Conservation (phyloP, 2,329 filamentous ascomycete genomes). For the Calonectria pteridis region DNA sequence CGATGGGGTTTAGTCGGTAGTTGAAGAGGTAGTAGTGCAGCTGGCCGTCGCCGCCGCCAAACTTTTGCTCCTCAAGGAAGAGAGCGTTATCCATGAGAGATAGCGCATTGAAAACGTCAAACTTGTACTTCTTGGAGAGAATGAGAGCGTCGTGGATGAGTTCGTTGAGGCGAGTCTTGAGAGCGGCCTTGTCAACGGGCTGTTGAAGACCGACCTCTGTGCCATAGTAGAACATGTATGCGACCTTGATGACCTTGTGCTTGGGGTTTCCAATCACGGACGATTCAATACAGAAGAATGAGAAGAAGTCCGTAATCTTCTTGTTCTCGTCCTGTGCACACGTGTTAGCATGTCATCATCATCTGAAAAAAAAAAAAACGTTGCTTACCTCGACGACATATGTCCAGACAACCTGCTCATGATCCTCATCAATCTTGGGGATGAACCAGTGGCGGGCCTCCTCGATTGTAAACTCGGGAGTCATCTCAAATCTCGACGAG, state of each 20-base stretch:
- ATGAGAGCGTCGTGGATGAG: conserved; percentile 89
- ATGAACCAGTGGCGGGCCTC: conserved; percentile 93
- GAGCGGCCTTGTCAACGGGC: conserved; percentile 65
- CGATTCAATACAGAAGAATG: conserved; percentile 95
- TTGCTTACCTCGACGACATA: conserved; percentile 84
- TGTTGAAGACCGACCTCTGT: conserved; percentile 79
- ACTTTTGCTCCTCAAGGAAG: conserved; percentile 94
- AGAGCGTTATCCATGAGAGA: conserved; percentile 94
- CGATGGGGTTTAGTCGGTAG: conserved; percentile 88
- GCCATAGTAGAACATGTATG: conserved; percentile 98
- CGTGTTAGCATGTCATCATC: not conserved
- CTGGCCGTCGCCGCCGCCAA: conserved; percentile 93
- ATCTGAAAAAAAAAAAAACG: not conserved
- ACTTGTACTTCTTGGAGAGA: conserved; percentile 83
- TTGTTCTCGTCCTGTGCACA: conserved; percentile 67
- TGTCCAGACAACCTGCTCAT: conserved; percentile 89
- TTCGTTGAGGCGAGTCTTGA: conserved; percentile 84
- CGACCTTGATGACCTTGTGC: conserved; percentile 85
- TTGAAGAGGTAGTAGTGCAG: conserved; percentile 99
- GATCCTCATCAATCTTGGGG: conserved; percentile 68
- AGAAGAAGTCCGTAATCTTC: conserved; percentile 96
- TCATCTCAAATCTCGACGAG: conserved; percentile 83
- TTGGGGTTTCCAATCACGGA: conserved; percentile 87
- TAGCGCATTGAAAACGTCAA: conserved; percentile 97
- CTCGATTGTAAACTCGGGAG: conserved; percentile 81